A percentile compares a stretch with the other conserved stretches of the same genome.
phyloP scores from a whole-genome alignment of 2,329 filamentous ascomycete genomes.

The Calonectria honghensis region DNA sequence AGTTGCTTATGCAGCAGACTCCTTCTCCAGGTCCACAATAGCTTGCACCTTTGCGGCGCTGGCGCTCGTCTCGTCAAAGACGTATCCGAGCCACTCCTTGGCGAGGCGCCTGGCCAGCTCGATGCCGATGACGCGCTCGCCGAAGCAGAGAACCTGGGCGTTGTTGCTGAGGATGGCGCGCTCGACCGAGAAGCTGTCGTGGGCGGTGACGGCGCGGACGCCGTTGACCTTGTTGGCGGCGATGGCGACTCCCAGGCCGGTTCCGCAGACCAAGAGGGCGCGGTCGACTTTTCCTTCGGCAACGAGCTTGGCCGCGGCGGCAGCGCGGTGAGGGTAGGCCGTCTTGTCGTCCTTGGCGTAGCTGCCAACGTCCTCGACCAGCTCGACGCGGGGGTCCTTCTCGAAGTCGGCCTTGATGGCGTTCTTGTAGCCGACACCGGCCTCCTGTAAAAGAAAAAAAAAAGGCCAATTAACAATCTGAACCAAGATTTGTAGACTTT shows the following conservation, averaged over 20 bases:
- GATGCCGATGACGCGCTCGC: conserved; percentile 87
- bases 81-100: conserved; percentile 89
- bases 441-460: conserved; percentile 69
- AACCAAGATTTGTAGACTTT: background rate
- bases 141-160: conserved; percentile 90
- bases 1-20: background rate
- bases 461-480: background rate
- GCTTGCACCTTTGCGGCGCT: conserved; percentile 68
- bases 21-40: conserved; percentile 62
- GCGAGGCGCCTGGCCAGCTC: conserved; percentile 86
- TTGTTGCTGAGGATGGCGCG: conserved; percentile 88
- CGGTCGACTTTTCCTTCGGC: conserved; percentile 81
- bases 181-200: conserved; percentile 91
- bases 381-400: conserved; percentile 76
- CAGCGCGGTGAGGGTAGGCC: conserved; percentile 87
- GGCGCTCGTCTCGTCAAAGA: conserved; percentile 78
- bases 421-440: conserved; percentile 86
- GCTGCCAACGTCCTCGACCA: conserved; percentile 82
- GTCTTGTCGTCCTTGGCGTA: conserved; percentile 81
- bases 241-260: conserved; percentile 90
- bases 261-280: conserved; percentile 89
- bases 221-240: conserved; percentile 92
- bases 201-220: conserved; percentile 90
- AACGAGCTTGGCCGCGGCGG: conserved; percentile 80
- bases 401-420: conserved; percentile 84